Evolutionary conservation across 176 grass and related monocot genomes (phyloP).

Genomic region (Aegilops tauschii): DNA sequence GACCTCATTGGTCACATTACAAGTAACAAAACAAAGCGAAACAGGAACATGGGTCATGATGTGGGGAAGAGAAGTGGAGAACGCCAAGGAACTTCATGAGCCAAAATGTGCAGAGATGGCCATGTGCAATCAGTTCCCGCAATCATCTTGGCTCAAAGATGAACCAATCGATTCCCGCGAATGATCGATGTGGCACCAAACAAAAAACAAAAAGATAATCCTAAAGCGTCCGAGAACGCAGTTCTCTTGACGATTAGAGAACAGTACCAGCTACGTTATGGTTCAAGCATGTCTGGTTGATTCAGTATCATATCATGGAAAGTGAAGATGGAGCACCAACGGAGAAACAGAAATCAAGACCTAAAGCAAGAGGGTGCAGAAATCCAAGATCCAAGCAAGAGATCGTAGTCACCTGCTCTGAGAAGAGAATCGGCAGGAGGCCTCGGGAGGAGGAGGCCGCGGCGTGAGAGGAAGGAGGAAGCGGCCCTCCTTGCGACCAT

Average conservation of each 20-base stretch:
- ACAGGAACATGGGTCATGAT: not conserved
- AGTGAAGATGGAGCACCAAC: not conserved
- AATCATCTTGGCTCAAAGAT: not conserved
- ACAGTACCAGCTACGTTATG: not conserved
- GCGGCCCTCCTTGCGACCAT: conserved; percentile 65
- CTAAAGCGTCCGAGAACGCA: not conserved
- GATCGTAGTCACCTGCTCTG: conserved; percentile 37
- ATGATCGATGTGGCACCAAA: not conserved
- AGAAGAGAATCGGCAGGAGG: not conserved
- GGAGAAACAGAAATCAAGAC: not conserved
- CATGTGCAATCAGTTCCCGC: not conserved
- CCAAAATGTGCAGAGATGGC: not conserved
- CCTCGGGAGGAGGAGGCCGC: not conserved
- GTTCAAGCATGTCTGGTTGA: not conserved
- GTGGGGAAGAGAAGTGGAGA: not conserved
- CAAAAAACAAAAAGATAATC: not conserved
- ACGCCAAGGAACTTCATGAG: not conserved
- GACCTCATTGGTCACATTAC: not conserved
- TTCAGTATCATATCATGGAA: not conserved
- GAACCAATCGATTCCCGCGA: not conserved
- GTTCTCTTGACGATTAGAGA: not conserved
- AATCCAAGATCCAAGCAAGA: not conserved
- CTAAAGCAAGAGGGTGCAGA: not conserved
- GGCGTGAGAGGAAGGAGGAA: conserved; percentile 42
- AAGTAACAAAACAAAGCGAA: not conserved